Base-by-base conservation (phyloP, 495 filamentous ascomycete genomes). In the Cercophora samala region DNA sequence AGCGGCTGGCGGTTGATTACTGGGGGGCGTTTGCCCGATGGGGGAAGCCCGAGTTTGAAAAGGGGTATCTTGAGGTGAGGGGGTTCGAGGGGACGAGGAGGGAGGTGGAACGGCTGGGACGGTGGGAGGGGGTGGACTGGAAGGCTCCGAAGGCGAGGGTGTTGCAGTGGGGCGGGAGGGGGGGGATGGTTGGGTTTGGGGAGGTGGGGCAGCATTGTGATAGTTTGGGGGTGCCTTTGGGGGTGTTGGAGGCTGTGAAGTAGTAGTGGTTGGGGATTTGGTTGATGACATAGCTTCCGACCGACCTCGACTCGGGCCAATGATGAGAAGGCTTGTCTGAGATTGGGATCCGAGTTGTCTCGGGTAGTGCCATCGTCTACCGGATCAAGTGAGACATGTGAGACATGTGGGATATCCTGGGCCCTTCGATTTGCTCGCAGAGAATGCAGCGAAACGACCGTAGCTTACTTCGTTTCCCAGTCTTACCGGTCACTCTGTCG, bases 91-190 rank as follows among this genome's bases (percentile, higher is more conserved):
- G 60, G 5, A 75, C 74, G 53, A 37, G 72, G 62, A 21, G 42
- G 29, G 73, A 71, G 64, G 56, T 73, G 15, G 60, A 71, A 59
- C 63, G 52, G 42, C 46, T 58, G 3, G 72, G 71, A 1, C 9
- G 26, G 25, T 75, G 75, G 75, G 73, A 74, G 29, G 18, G 62
- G 18, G 73, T 74, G 29, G 52, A 60, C 18, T 32, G 58, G 21
- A 23, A 53, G 11, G 60, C 24, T 51, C 70, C 70, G 26, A 66
- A 60, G 13, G 29, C 72, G 73, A 69, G 72, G 63, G 4, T 75
- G 55, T 29, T 77, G 70, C 73, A 77, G 69, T 75, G 71, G 75
- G 62, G 73, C 19, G 73, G 69, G 15, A 46, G 1, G 25, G 68
- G 72, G 67, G 62, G 71, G 46, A 63, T 65, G 64, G 68, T 77